A percentile compares a stretch with the other conserved stretches of the same genome.
These are phyloP conservation scores for Apiotrichum gracile DNA, from an alignment of 1,284 basidiomycete genomes.

Conservation along the genomic window DNA sequence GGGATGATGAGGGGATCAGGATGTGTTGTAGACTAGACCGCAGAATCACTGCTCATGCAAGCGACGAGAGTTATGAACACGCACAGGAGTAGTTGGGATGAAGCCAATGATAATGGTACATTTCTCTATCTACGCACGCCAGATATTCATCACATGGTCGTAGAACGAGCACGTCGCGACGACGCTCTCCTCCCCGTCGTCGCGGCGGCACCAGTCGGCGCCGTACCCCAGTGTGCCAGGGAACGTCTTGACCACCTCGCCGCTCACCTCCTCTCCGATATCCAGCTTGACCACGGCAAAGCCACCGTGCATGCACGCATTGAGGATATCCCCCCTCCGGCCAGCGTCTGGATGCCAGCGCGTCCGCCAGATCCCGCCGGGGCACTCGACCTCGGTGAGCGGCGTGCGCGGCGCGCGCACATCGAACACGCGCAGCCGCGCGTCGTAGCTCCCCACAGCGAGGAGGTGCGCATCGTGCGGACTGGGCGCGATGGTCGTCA, in stretches of 20 bases:
- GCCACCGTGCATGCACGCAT: conserved; percentile 96
- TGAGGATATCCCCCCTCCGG: conserved; percentile 65
- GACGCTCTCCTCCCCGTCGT: conserved; percentile 49
- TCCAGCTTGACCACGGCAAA: conserved; percentile 71
- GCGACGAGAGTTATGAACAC: too few relatives aligned
- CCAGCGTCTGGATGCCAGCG: conserved; percentile 80
- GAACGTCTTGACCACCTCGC: conserved; percentile 56
- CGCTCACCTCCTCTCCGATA: conserved; percentile 7
- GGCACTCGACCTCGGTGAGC: conserved; percentile 61
- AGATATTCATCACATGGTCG: conserved; percentile 77
- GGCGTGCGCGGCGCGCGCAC: conserved; percentile 61
- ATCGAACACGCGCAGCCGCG: conserved; percentile 76
- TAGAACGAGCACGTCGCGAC: conserved; percentile 95
- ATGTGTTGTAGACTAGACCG: too few relatives aligned
- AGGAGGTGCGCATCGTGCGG: conserved; percentile 72
- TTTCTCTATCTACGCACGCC: conserved; percentile 55
- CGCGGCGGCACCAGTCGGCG: conserved; percentile 72
- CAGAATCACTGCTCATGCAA: too few relatives aligned
- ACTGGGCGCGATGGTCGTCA: conserved; percentile 84
- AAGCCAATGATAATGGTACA: too few relatives aligned
- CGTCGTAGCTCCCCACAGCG: conserved; percentile 91
- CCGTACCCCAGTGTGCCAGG: conserved; percentile 90
- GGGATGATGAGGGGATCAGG: too few relatives aligned
- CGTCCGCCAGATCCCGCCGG: conserved; percentile 91
- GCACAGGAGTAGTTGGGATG: too few relatives aligned